phyloP scores from a whole-genome alignment of 768 basidiomycete genomes.

The Russula emetica region DNA sequence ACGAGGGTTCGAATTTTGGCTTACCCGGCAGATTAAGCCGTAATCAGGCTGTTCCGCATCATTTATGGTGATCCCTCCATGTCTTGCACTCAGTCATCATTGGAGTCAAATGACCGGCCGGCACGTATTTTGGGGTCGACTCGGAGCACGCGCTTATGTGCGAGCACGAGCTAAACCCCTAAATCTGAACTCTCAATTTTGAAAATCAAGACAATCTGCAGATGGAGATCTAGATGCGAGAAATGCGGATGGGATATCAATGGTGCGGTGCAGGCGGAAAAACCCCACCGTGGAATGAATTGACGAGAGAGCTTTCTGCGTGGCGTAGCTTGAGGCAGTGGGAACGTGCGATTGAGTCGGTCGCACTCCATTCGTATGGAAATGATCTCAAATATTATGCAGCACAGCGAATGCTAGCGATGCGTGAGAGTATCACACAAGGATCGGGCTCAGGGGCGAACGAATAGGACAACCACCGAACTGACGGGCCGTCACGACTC shows the following conservation, averaged over 20 bases:
- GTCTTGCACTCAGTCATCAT: slow-evolving; percentile 6
- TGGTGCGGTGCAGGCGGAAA: neutral
- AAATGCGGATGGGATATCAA: neutral
- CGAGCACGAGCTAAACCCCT: slow-evolving; percentile 4
- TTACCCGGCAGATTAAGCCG: too few species aligned
- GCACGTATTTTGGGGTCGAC: neutral
- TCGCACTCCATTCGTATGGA: too few species aligned
- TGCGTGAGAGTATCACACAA: neutral
- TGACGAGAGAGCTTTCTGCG: neutral
- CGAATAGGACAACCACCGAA: neutral
- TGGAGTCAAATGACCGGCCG: slow-evolving; percentile 12
- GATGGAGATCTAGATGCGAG: slow-evolving; percentile 17
- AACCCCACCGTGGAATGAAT: neutral
- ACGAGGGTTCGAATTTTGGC: too few species aligned
- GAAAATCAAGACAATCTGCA: slow-evolving; percentile 7
- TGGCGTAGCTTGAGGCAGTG: too few species aligned
- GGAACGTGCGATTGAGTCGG: too few species aligned
- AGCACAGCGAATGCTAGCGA: too few species aligned
- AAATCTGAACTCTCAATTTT: slow-evolving; percentile 11
- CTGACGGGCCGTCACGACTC: too few species aligned
- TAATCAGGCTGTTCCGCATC: neutral
- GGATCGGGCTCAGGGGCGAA: slow-evolving; percentile 18
- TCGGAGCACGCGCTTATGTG: neutral
- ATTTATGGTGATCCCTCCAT: too few species aligned
- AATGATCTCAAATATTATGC: too few species aligned